These are phyloP conservation scores for Lenzites betulinus DNA, from an alignment of 768 basidiomycete genomes.

Conservation along the genomic window DNA sequence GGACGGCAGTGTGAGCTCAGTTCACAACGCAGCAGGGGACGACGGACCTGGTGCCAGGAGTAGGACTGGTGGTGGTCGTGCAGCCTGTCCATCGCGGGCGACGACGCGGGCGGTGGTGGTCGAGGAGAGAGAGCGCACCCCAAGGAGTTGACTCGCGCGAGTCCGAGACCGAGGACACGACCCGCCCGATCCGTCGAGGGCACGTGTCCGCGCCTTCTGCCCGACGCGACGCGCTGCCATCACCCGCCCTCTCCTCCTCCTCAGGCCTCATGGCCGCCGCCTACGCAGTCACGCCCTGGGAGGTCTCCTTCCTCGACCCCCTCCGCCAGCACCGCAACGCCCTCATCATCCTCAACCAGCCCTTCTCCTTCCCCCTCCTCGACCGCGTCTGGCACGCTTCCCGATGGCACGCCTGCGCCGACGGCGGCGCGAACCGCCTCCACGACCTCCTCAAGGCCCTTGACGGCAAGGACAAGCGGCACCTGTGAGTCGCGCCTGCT, in stretches of 20 bases:
- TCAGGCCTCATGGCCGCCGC: not conserved
- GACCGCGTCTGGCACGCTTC: conserved; percentile 48
- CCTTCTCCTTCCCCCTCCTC: conserved; percentile 69
- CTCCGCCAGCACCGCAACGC: conserved; percentile 37
- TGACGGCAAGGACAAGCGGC: conserved; percentile 13
- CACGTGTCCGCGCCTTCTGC: conserved; percentile 24
- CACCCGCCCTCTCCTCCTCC: not conserved
- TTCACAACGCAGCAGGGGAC: not conserved
- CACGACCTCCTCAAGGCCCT: conserved; percentile 47
- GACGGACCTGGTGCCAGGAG: conserved; percentile 84
- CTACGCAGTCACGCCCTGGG: conserved; percentile 17
- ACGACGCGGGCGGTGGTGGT: not conserved
- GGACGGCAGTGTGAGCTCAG: conserved; percentile 4
- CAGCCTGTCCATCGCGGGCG: conserved; percentile 26
- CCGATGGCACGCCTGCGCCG: conserved; percentile 48
- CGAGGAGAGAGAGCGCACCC: conserved; percentile 6
- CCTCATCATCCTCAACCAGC: conserved; percentile 89
- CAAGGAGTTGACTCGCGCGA: conserved; percentile 7
- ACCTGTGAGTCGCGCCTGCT: conserved; percentile 23
- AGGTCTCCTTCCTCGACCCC: conserved; percentile 26
- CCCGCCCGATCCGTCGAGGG: conserved; percentile 11
- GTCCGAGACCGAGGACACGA: conserved; percentile 19
- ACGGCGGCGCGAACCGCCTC: conserved; percentile 64
- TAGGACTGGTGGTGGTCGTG: conserved; percentile 48
- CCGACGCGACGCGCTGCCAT: conserved; percentile 8